Conservation (phyloP, 441 rosid genomes). For the Populus tomentosa region DNA sequence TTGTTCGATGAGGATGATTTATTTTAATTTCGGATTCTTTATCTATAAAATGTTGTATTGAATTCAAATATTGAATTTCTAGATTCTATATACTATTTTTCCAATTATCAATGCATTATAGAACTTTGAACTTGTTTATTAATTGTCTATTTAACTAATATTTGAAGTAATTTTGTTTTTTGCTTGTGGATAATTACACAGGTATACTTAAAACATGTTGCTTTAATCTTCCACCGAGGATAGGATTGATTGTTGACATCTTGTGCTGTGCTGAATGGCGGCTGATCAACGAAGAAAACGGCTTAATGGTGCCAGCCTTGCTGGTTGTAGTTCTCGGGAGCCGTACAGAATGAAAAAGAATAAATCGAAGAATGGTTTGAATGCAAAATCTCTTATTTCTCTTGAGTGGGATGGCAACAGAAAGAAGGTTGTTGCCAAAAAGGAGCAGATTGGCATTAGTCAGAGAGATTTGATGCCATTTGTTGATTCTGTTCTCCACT, state of each 20-base stretch:
- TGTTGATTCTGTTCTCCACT: constrained; percentile 36
- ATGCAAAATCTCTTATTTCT: constrained; percentile 59
- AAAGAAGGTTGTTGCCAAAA: constrained; percentile 70
- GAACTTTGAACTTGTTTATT: background rate
- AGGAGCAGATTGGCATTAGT: constrained; percentile 78
- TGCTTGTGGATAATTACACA: background rate
- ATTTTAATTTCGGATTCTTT: background rate
- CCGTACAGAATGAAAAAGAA: constrained; percentile 63
- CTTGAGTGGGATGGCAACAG: constrained; percentile 75
- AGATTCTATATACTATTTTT: background rate
- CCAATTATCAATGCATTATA: background rate
- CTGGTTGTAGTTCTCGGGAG: constrained; percentile 53
- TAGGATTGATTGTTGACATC: constrained; percentile 21
- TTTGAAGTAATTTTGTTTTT: background rate
- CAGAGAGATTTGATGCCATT: constrained; percentile 62
- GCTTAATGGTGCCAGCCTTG: constrained; percentile 54
- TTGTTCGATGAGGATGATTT: background rate
- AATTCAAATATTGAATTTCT: too few relatives aligned
- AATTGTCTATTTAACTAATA: background rate
- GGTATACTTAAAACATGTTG: background rate
- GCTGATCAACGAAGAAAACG: constrained; percentile 85
- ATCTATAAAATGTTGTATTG: background rate
- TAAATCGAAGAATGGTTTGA: constrained; percentile 42
- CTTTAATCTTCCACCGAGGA: constrained; percentile 15
- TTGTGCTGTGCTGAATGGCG: constrained; percentile 48